phyloP scores from a whole-genome alignment of 2,329 filamentous ascomycete genomes.

The Nannizzia gypsea region DNA sequence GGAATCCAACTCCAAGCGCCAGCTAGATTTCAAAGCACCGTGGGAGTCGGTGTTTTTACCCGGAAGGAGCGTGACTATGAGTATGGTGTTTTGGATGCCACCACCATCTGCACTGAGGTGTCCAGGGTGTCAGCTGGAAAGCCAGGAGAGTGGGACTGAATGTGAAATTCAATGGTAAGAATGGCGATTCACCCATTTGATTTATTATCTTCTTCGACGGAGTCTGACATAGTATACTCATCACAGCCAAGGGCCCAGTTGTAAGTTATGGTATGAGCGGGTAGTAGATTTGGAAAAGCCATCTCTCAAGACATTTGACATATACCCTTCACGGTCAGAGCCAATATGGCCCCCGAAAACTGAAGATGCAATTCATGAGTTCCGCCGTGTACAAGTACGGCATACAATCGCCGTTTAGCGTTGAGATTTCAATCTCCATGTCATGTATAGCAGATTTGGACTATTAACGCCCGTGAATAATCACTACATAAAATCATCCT shows the following conservation, averaged over 20 bases:
- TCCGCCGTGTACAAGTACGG: conserved; percentile 5
- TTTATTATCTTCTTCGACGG: too few relatives aligned
- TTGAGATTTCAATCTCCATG: background rate
- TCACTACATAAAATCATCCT: background rate
- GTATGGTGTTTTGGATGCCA: conserved; percentile 9
- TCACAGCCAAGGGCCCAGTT: background rate
- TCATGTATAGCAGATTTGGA: background rate
- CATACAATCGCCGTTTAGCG: background rate
- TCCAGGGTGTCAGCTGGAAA: conserved; percentile 6
- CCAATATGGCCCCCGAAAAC: background rate
- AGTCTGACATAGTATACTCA: too few relatives aligned
- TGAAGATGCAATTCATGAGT: background rate
- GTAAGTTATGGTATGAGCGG: background rate
- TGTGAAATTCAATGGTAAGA: conserved; percentile 2
- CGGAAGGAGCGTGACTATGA: conserved; percentile 10
- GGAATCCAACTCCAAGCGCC: conserved; percentile 4
- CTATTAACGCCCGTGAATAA: background rate
- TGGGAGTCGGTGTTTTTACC: conserved; percentile 8
- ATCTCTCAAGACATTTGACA: background rate
- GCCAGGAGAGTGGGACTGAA: background rate
- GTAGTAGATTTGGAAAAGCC: background rate
- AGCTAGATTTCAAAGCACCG: conserved; percentile 3
- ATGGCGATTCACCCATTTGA: background rate
- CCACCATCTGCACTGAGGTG: background rate
- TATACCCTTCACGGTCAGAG: background rate